Base-by-base conservation (phyloP, 345 rosid species). In the Eucalyptus cloeziana region DNA sequence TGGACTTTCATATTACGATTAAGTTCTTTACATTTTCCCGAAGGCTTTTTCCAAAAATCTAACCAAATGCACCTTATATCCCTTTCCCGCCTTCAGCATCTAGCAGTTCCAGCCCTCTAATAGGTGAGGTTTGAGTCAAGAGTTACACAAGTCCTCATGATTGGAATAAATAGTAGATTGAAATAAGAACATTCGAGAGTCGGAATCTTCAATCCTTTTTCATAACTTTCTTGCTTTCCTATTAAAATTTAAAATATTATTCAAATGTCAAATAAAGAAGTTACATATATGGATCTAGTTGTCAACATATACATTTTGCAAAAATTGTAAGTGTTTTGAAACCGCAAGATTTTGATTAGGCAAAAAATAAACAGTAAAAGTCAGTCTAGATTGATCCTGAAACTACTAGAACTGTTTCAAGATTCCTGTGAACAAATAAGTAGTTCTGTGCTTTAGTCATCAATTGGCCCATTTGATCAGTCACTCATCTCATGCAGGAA, bases 401-500 rank as follows among this genome's bases (percentile, higher is more conserved):
- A 40, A 40, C 85, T 76, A 19, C 85, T 76, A 76, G 15, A 40
- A 21, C 85, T 21, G 85, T 76, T 40, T 10, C 16, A 76, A 40
- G 85, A 40, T 76, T 76, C 47, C 85, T 76, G 24, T 76, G 47
- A 76, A 37, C 83, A 76, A 76, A 76, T 76, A 76, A 40, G 30
- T 40, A 76, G 85, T 76, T 76, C 11, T 76, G 27, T 22, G 85
- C 27, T 76, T 76, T 76, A 21, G 47, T 44, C 44, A 11, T 21
- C 47, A 76, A 37, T 21, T 76, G 15, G 15, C 47, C 27, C 30
- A 13, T 76, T 40, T 76, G 85, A 76, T 40, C 47, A 76, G 40
- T 69, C 64, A 24, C 76, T 25, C 31, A 87, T 52, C 80, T 33
- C 79, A 50, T 86, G 93, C 95, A 97, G 99, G 99, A 95, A 90